Base-by-base conservation (phyloP, 352 stramenopile genomes). In the Pythium coloratum region DNA sequence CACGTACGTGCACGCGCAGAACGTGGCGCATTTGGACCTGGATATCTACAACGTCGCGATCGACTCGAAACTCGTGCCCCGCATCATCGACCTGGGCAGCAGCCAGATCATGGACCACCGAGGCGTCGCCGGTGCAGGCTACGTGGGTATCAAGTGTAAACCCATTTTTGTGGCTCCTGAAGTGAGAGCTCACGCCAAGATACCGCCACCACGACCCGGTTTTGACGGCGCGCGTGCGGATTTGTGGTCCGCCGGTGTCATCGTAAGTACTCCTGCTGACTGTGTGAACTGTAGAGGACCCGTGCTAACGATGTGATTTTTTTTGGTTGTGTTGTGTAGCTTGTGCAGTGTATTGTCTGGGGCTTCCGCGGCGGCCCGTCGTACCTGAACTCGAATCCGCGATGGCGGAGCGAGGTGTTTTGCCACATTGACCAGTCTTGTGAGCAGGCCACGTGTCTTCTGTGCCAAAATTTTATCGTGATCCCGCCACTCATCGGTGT, bases 11-110 rank as follows among this genome's bases (percentile, higher is more conserved):
- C 87, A 95, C 55, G 84, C 85, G 12, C 81, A 93, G 67, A 79
- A 72, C 55, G 84, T 95, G 20, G 84, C 84, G 28, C 87, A 95
- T 64, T 62, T 94, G 42, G 87, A 95, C 68, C 61, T 95, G 9
- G 87, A 95, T 70, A 86, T 93, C 53, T 95, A 93, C 74, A 95
- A 95, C 64, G 76, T 95, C 30, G 85, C 85, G 18, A 81, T 95
- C 49, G 87, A 94, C 69, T 76, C 72, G 60, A 66, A 76, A 16
- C 57, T 66, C 24, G 66, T 71, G 47, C 72, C 84, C 24, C 86
- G 87, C 47, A 86, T 95, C 62, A 91, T 95, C 56, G 87, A 95
- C 60, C 69, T 93, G 7, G 87, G 87, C 33, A 94, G 85, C 69
- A 84, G 73, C 58, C 87, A 92, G 67, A 69, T 95, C 44, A 85